Evolutionary conservation across 2,329 filamentous ascomycete genomes (phyloP), one percentile per base, ranked within the genome.

Genomic region (Fonsecaea monophora): DNA sequence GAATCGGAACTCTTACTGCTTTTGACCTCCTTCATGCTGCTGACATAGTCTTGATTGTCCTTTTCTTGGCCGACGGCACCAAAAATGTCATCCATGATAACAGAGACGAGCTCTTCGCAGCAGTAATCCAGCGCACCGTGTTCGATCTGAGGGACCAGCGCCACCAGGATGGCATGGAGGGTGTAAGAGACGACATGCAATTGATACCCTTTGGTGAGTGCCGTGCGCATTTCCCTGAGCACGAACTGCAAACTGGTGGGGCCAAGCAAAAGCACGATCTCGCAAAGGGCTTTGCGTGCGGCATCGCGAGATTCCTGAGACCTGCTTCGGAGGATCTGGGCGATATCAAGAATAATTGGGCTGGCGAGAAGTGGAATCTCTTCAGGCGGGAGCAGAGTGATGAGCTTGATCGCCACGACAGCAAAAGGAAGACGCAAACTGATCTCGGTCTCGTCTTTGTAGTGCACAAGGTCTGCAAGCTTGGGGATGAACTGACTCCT

Each of bases 51-150:
- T 73, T 97, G 93, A 0, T 94, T 94, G 74, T 99, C 95, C 79
- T 99, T 99, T 76, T 99, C 94, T 79, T 97, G 91, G 1, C 95
- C 95, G 38, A 91, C 90, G 5, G 89, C 87, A 35, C 96, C 96
- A 75, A 99, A 99, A 12, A 96, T 95, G 76, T 99, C 96, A 74
- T 99, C 95, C 92, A 99, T 95, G 70, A 98, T 90, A 53, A 99
- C 87, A 1, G 87, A 85, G 54, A 96, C 89, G 53, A 98, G 88
- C 10, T 90, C 85, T 2, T 86, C 82, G 8, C 97, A 82, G 74
- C 94, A 97, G 75, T 97, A 94, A 75, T 99, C 92, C 35, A 99
- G 82, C 72, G 94, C 92, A 30, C 96, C 95, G 18, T 92, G 89
- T 48, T 87, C 83, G 73, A 92, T 91, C 1, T 87, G 84, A 9